Base-by-base conservation (phyloP, 805 yeast species). In the Metschnikowia shivogae region DNA sequence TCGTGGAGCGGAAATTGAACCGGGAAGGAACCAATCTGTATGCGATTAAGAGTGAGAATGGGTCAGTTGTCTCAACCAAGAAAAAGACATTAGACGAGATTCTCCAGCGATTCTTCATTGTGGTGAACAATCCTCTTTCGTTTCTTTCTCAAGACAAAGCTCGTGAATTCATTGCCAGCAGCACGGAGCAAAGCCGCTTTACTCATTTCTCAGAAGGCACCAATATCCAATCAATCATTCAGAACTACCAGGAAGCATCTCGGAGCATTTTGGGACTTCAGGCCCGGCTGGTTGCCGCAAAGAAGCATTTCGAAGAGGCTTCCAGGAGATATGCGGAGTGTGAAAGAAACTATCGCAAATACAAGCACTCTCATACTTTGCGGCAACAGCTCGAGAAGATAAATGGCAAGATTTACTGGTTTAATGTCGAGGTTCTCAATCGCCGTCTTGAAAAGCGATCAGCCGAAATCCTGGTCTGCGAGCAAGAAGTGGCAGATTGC, bases 131-230 rank as follows among this genome's bases (percentile, higher is more conserved):
- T 55, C 97, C 97, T 5, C 80, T 93, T 78, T 86, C 96, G 1
- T 86, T 93, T 57, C 71, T 93, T 40, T 88, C 96, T 1, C 99
- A 93, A 62, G 97, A 93, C 55, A 86, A 84, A 48, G 98, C 99
- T 1, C 79, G 96, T 53, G 85, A 90, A 12, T 93, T 93, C 59
- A 67, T 93, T 50, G 85, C 95, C 0, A 79, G 83, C 28, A 80
- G 93, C 4, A 75, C 87, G 4, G 85, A 87, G 47, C 73, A 72
- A 30, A 83, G 78, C 39, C 87, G 89, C 63, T 93, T 82, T 62
- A 73, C 74, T 12, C 82, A 79, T 59, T 88, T 92, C 60, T 83
- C 85, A 86, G 77, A 78, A 42, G 97, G 96, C 30, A 82, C 95
- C 2, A 73, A 82, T 55, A 74, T 86, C 39, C 82, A 81, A 45